Evolutionary conservation across 495 filamentous ascomycete species (phyloP).

Genomic region (Astrothelium macrocarpum): DNA sequence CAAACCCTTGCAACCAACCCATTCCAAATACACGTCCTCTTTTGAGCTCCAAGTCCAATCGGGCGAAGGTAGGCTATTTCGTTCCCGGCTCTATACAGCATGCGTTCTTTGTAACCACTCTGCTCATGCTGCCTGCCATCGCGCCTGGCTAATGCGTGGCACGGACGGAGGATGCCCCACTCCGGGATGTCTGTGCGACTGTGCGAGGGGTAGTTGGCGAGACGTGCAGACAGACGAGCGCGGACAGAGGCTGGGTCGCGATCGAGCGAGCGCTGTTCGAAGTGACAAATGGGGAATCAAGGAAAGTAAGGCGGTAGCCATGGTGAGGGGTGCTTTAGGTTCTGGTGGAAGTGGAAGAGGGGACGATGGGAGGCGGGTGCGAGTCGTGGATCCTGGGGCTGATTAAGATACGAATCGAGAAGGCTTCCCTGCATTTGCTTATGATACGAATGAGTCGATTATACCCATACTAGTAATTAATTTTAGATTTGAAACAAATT

Average conservation of each 20-base stretch:
- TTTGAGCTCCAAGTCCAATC: background rate
- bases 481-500: no score
- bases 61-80: background rate
- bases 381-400: background rate
- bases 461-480: background rate
- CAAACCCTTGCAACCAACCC: background rate
- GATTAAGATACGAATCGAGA: background rate
- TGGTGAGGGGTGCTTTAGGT: conserved; percentile 5
- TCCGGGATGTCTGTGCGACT: conserved; percentile 31
- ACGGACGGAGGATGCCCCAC: conserved; percentile 28
- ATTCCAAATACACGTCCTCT: background rate
- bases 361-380: background rate
- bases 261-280: conserved; percentile 18
- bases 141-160: conserved; percentile 24
- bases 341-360: background rate
- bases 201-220: conserved; percentile 20
- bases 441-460: background rate
- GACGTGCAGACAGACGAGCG: conserved; percentile 17
- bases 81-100: conserved; percentile 22
- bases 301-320: conserved; percentile 16
- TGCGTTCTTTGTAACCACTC: conserved; percentile 32
- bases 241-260: conserved; percentile 13
- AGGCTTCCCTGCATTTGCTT: background rate
- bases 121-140: conserved; percentile 27
- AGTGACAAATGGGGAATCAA: conserved; percentile 12